These are phyloP conservation scores for Erodium texanum DNA, from an alignment of 441 rosid species.

Conservation along the genomic window DNA sequence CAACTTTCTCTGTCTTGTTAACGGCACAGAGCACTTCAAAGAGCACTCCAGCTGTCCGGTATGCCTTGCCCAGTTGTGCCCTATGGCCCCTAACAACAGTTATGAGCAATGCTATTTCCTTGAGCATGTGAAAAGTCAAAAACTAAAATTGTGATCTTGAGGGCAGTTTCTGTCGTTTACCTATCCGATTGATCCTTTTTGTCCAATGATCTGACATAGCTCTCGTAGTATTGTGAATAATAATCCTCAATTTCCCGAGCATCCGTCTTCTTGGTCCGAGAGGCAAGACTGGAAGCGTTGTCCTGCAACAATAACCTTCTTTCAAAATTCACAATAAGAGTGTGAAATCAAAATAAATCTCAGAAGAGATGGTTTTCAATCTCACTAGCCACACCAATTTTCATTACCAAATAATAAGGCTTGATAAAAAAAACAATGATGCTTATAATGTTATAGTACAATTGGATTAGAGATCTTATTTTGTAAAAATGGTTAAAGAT, in stretches of 20 bases:
- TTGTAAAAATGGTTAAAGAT: neutral
- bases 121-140: neutral
- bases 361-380: too few relatives aligned
- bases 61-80: conserved; percentile 97
- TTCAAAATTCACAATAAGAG: too few relatives aligned
- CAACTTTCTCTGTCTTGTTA: conserved; percentile 88
- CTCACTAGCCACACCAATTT: too few relatives aligned
- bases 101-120: too few relatives aligned
- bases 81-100: conserved; percentile 39
- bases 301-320: conserved; percentile 46
- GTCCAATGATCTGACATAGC: conserved; percentile 80
- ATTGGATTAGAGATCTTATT: neutral
- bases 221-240: conserved; percentile 88
- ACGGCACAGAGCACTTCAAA: conserved; percentile 97
- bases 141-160: neutral
- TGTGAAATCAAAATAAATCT: too few relatives aligned
- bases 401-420: neutral
- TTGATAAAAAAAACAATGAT: neutral
- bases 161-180: conserved; percentile 25
- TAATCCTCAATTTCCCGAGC: conserved; percentile 93
- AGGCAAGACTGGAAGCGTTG: conserved; percentile 90
- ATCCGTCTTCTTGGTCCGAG: conserved; percentile 87
- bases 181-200: conserved; percentile 97
- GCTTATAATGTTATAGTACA: neutral
- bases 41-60: conserved; percentile 95